Conservation (phyloP, 148 eudicot genomes). For the Arctostaphylos glauca region DNA sequence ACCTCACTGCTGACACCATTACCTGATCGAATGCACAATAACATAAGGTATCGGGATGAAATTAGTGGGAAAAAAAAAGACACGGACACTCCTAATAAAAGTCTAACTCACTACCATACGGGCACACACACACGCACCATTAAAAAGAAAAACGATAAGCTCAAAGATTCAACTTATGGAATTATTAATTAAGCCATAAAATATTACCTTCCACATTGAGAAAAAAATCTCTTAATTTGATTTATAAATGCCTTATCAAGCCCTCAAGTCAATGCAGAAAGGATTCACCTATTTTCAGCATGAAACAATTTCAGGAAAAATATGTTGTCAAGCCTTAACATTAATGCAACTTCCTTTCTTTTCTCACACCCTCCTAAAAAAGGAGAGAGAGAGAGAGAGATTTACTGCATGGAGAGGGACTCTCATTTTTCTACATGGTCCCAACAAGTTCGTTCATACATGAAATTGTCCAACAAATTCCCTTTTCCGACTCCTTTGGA, state of each 20-base stretch:
- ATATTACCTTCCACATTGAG: too few relatives aligned
- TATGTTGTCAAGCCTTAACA: neutral
- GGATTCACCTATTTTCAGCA: neutral
- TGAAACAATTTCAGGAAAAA: neutral
- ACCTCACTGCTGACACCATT: too few relatives aligned
- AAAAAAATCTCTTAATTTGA: neutral
- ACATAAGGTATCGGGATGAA: too few relatives aligned
- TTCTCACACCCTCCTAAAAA: too few relatives aligned
- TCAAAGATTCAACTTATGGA: too few relatives aligned
- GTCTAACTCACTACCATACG: too few relatives aligned
- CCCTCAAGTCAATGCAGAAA: neutral
- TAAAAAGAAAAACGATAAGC: too few relatives aligned
- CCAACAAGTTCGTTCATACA: neutral
- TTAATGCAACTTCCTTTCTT: neutral
- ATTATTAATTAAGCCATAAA: too few relatives aligned
- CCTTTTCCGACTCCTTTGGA: slow-evolving; percentile 46
- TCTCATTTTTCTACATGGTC: neutral
- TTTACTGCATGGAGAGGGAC: neutral
- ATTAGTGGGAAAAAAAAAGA: too few relatives aligned
- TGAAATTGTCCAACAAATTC: slow-evolving; percentile 7
- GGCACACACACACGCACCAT: too few relatives aligned
- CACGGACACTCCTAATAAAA: too few relatives aligned
- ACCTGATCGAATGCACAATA: too few relatives aligned
- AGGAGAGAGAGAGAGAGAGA: neutral
- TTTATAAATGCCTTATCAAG: neutral